These are phyloP conservation scores for Schizothecium vesticola DNA, from an alignment of 495 filamentous ascomycete genomes.

Conservation along the genomic window DNA sequence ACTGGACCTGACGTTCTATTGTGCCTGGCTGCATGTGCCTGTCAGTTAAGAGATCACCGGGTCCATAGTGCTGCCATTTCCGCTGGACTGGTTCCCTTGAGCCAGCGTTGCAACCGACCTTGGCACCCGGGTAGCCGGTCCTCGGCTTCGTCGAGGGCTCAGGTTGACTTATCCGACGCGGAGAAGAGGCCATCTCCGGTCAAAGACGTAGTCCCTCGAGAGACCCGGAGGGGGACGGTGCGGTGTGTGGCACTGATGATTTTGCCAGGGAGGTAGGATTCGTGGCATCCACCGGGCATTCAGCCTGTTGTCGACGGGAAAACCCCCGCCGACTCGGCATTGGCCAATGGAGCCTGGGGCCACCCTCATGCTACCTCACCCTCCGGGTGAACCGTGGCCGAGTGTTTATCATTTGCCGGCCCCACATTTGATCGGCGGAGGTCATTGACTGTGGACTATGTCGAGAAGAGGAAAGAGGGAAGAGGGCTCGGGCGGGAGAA, in stretches of 20 bases:
- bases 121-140: background rate
- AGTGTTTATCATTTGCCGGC: background rate
- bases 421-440: background rate
- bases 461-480: too few relatives aligned
- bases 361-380: background rate
- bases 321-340: background rate
- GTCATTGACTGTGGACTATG: too few relatives aligned
- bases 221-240: background rate
- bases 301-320: background rate
- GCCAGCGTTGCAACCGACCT: background rate
- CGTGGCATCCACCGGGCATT: background rate
- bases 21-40: background rate
- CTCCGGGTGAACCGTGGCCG: background rate
- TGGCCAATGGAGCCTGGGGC: background rate
- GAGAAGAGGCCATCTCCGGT: background rate
- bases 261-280: background rate
- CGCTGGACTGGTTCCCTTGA: background rate
- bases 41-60: background rate
- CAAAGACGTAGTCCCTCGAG: background rate
- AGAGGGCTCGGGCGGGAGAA: too few relatives aligned
- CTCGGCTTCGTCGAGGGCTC: background rate
- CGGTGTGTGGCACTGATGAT: background rate
- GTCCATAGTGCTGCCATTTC: background rate
- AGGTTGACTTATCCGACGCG: background rate
- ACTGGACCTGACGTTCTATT: background rate